phyloP scores from a whole-genome alignment of 108 stramenopile species.

The Aurantiochytrium sp. region DNA sequence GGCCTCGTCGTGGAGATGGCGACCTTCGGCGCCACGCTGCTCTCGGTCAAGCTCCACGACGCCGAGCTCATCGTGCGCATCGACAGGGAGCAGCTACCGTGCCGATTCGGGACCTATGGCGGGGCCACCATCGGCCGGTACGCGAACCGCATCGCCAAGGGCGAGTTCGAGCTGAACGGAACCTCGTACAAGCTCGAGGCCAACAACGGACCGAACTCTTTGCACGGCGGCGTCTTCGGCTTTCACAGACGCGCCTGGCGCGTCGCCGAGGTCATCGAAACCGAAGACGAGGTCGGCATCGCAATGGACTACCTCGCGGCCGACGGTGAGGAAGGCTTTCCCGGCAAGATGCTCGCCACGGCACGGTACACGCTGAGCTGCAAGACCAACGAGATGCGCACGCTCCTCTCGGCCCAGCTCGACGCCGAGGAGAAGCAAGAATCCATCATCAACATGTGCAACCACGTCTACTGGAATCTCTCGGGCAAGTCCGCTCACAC shows the following conservation, averaged over 20 bases:
- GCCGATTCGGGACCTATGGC: conserved; percentile 50
- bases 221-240: conserved; percentile 75
- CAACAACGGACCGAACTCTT: conserved; percentile 73
- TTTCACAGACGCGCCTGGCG: conserved; percentile 62
- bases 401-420: conserved; percentile 56
- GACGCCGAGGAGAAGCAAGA: conserved; percentile 42
- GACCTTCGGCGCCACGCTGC: neutral
- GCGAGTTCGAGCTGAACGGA: conserved; percentile 54
- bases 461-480: conserved; percentile 81
- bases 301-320: conserved; percentile 55
- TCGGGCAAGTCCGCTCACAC: conserved; percentile 47
- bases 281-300: conserved; percentile 38
- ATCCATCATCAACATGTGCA: conserved; percentile 69
- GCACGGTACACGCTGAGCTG: conserved; percentile 61
- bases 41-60: neutral
- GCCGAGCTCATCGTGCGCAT: neutral
- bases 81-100: neutral
- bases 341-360: conserved; percentile 58
- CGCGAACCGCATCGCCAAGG: conserved; percentile 73
- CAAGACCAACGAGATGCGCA: conserved; percentile 41
- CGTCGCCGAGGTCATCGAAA: neutral
- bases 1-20: neutral
- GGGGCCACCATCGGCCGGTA: conserved; percentile 71
- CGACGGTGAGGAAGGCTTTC: conserved; percentile 78
- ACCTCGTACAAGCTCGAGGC: conserved; percentile 55